Evolutionary conservation across 75 land plant genomes (phyloP).

Genomic region (Cupressus sempervirens): DNA sequence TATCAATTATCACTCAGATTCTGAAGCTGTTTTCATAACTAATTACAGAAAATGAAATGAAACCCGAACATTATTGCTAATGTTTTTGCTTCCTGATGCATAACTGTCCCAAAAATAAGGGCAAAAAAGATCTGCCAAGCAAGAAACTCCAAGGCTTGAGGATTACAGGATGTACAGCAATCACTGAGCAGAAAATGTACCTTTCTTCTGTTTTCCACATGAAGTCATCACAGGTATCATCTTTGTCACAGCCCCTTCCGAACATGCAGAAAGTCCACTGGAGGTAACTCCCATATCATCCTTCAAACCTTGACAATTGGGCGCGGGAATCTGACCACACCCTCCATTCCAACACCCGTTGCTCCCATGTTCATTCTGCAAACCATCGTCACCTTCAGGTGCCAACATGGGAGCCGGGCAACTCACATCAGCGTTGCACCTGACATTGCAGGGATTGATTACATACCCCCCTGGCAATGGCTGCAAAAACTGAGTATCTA

Average conservation of each 20-base stretch:
- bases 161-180: not conserved
- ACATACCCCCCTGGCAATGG: constrained; percentile 41
- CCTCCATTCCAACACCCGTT: not conserved
- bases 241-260: not conserved
- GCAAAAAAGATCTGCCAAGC: not conserved
- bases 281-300: constrained; percentile 10
- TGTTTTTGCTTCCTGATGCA: not conserved
- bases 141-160: not conserved
- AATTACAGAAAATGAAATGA: not conserved
- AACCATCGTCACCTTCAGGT: constrained; percentile 21
- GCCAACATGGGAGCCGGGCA: constrained; percentile 41
- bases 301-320: constrained; percentile 7
- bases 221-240: constrained; percentile 7
- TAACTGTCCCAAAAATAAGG: not conserved
- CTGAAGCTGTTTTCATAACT: not conserved
- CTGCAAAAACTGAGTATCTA: constrained; percentile 4
- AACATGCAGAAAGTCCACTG: constrained; percentile 5
- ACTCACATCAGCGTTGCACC: constrained; percentile 48
- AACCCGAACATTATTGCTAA: not conserved
- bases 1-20: not conserved
- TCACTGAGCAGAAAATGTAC: constrained; percentile 2
- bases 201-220: constrained; percentile 6
- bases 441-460: constrained; percentile 53
- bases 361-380: constrained; percentile 8
- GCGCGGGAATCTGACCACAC: not conserved